Evolutionary conservation across 2,329 filamentous ascomycete genomes (phyloP).

Genomic region (Cercospora sp.): DNA sequence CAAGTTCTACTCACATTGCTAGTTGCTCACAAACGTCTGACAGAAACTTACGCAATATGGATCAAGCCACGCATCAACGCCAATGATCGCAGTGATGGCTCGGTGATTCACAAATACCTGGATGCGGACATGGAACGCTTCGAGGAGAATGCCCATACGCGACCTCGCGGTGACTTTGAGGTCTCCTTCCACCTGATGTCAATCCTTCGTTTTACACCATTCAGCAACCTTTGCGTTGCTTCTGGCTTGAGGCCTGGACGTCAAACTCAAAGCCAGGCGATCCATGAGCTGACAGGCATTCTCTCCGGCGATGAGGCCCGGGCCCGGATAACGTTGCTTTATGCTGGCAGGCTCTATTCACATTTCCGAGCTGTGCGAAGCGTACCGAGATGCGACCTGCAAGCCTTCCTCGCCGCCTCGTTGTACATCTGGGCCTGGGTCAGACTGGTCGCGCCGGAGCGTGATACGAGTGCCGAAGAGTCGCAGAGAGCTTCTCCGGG

Average conservation of each 20-base stretch:
- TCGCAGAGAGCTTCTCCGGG: not conserved
- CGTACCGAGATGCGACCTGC: conserved; percentile 8
- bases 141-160: conserved; percentile 4
- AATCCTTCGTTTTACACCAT: conserved; percentile 13
- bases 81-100: not conserved
- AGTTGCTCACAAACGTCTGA: conserved; percentile 10
- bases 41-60: conserved; percentile 9
- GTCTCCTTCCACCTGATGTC: conserved; percentile 8
- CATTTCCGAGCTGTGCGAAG: conserved; percentile 1
- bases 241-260: not conserved
- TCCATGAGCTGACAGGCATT: not conserved
- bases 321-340: conserved; percentile 6
- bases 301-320: not conserved
- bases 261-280: not conserved
- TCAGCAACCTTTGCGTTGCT: conserved; percentile 8
- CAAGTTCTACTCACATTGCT: conserved; percentile 11
- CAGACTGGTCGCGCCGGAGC: not conserved
- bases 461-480: not conserved
- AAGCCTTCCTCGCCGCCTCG: conserved; percentile 9
- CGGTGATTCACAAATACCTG: conserved; percentile 11
- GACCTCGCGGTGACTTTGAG: conserved; percentile 4
- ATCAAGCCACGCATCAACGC: conserved; percentile 10
- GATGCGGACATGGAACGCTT: conserved; percentile 16
- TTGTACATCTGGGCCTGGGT: conserved; percentile 10
- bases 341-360: conserved; percentile 6